Evolutionary conservation across 116 monocot species (phyloP).

Genomic region (Papilionanthe hybrid): DNA sequence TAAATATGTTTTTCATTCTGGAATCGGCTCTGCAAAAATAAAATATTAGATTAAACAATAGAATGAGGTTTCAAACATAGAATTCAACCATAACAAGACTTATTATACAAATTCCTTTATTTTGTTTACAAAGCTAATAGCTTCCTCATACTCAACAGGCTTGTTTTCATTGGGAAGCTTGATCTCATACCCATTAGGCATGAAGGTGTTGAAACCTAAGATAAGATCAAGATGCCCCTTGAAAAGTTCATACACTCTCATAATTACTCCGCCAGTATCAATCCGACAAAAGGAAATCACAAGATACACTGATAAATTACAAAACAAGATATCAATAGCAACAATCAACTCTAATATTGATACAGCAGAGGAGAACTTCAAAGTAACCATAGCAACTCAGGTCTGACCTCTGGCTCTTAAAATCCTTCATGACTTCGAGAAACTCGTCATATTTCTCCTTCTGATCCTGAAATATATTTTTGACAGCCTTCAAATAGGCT

Average conservation of each 20-base stretch:
- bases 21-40: conserved; percentile 37
- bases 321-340: not conserved
- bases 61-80: not conserved
- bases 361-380: not conserved
- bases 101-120: conserved; percentile 19
- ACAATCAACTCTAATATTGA: too few relatives aligned
- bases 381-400: too few relatives aligned
- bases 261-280: conserved; percentile 47
- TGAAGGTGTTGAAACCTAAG: conserved; percentile 55
- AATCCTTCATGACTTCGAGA: conserved; percentile 21
- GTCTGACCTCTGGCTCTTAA: conserved; percentile 16
- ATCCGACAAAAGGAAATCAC: conserved; percentile 26
- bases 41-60: conserved; percentile 2
- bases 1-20: conserved; percentile 51
- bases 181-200: conserved; percentile 61
- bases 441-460: conserved; percentile 53
- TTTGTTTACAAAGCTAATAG: conserved; percentile 47
- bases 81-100: not conserved
- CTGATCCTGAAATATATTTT: conserved; percentile 53
- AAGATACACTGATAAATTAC: not conserved
- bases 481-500: conserved; percentile 48
- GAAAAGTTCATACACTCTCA: conserved; percentile 52
- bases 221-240: conserved; percentile 52
- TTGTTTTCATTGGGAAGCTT: conserved; percentile 54
- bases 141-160: conserved; percentile 50